These are phyloP conservation scores for Pichia paraexigua DNA, from an alignment of 805 yeast species.

Conservation along the genomic window DNA sequence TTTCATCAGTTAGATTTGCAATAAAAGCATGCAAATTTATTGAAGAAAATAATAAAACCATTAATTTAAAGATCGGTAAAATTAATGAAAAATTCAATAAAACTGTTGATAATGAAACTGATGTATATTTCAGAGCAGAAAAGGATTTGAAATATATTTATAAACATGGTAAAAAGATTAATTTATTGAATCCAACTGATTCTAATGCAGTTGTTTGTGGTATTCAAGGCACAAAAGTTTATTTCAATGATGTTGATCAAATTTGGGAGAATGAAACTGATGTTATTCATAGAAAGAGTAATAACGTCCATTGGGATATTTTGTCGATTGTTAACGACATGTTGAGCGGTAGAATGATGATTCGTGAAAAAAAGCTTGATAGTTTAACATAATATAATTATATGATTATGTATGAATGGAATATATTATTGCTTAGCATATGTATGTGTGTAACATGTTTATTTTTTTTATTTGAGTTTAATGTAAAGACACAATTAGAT, in stretches of 20 bases:
- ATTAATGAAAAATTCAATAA: constrained; percentile 18
- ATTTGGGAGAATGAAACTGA: constrained; percentile 58
- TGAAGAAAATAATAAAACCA: constrained; percentile 39
- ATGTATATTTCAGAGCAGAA: constrained; percentile 20
- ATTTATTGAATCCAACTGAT: constrained; percentile 21
- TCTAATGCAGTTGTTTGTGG: constrained; percentile 59
- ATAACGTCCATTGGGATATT: constrained; percentile 59
- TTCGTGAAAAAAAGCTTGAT: constrained; percentile 30
- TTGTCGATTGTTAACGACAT: constrained; percentile 55
- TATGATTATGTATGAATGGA: no score
- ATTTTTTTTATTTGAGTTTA: no score
- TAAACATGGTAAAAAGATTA: constrained; percentile 39
- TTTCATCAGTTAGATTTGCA: constrained; percentile 82
- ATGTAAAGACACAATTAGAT: not conserved
- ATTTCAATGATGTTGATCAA: constrained; percentile 46
- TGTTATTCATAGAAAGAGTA: constrained; percentile 55
- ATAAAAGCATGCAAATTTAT: constrained; percentile 84
- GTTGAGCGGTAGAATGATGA: constrained; percentile 59
- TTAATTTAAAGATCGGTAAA: constrained; percentile 10
- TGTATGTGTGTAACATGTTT: not conserved
- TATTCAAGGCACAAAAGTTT: constrained; percentile 56
- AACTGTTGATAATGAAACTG: constrained; percentile 12
- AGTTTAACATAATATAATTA: not conserved
- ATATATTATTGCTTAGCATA: no score
- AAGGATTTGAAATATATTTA: constrained; percentile 43